Percentiles rank a stretch among this genome's conserved stretches.
Evolutionary conservation across 2,329 filamentous ascomycete species (phyloP).

Genomic region (Fusarium fujikuroi): DNA sequence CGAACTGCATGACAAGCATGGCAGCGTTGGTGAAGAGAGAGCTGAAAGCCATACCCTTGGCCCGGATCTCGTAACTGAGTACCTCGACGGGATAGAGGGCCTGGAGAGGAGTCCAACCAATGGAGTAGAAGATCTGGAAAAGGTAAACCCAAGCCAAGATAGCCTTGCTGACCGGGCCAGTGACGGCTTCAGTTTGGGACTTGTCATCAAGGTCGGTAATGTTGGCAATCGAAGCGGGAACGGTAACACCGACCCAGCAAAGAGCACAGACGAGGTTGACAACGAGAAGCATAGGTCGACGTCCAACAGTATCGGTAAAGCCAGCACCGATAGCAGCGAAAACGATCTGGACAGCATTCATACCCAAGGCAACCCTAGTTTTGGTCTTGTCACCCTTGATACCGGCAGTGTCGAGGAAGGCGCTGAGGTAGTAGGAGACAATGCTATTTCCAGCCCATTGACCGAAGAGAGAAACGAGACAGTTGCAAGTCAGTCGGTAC

Average conservation of each 20-base stretch:
- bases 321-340: conserved; percentile 60
- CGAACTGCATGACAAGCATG: conserved; percentile 54
- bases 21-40: conserved; percentile 56
- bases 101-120: conserved; percentile 52
- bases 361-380: conserved; percentile 60
- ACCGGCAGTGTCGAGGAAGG: conserved; percentile 63
- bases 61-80: conserved; percentile 63
- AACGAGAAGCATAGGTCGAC: conserved; percentile 61
- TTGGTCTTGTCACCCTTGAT: too few species aligned
- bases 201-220: conserved; percentile 44
- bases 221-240: conserved; percentile 53
- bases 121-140: conserved; percentile 53
- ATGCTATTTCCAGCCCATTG: conserved; percentile 58
- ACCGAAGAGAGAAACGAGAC: conserved; percentile 56
- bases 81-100: conserved; percentile 64
- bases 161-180: conserved; percentile 53
- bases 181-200: conserved; percentile 39
- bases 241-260: conserved; percentile 61
- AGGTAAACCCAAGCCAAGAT: conserved; percentile 57
- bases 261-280: conserved; percentile 58
- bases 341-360: conserved; percentile 60
- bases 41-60: conserved; percentile 65
- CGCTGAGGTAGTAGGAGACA: conserved; percentile 61
- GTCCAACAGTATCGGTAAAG: conserved; percentile 61
- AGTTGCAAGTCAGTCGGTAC: conserved; percentile 59